Conservation (phyloP, 768 basidiomycete genomes). For the Mrakia frigida region DNA sequence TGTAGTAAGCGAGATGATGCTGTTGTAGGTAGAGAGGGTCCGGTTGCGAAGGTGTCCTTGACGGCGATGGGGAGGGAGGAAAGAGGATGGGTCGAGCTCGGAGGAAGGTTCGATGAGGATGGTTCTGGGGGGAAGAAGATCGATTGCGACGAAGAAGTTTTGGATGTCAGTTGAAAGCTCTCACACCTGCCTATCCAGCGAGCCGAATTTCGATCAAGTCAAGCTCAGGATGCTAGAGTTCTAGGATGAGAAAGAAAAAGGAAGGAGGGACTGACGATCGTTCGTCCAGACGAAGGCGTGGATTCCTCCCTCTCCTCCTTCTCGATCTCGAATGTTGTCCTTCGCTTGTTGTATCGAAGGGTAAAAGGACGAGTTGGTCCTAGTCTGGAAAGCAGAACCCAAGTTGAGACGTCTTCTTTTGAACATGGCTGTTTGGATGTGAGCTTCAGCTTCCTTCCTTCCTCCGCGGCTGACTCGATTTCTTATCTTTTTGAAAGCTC, state of each 20-base stretch:
- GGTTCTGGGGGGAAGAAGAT: neutral
- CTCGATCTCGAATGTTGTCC: slow-evolving; percentile 16
- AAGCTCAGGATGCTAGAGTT: neutral
- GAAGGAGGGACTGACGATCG: slow-evolving; percentile 2
- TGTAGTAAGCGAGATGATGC: slow-evolving; percentile 72
- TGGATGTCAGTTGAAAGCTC: neutral
- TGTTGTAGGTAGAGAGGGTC: slow-evolving; percentile 56
- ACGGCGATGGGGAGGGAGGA: slow-evolving; percentile 52
- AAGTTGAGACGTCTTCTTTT: slow-evolving; percentile 3
- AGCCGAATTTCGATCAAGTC: neutral
- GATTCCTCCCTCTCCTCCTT: slow-evolving; percentile 20
- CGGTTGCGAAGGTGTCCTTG: slow-evolving; percentile 83
- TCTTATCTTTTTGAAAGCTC: slow-evolving; percentile 6
- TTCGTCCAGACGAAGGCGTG: slow-evolving; percentile 23
- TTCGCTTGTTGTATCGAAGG: slow-evolving; percentile 23
- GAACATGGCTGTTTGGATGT: slow-evolving; percentile 3
- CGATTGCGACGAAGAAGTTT: neutral
- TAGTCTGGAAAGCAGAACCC: neutral
- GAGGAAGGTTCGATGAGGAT: neutral
- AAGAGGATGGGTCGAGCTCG: slow-evolving; percentile 14
- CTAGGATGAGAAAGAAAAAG: neutral
- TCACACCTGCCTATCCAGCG: neutral
- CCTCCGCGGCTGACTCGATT: neutral
- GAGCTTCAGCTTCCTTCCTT: neutral
- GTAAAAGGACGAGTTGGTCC: neutral